phyloP scores from a whole-genome alignment of 306 rosid species.

The Chamaecrista fasciculata region DNA sequence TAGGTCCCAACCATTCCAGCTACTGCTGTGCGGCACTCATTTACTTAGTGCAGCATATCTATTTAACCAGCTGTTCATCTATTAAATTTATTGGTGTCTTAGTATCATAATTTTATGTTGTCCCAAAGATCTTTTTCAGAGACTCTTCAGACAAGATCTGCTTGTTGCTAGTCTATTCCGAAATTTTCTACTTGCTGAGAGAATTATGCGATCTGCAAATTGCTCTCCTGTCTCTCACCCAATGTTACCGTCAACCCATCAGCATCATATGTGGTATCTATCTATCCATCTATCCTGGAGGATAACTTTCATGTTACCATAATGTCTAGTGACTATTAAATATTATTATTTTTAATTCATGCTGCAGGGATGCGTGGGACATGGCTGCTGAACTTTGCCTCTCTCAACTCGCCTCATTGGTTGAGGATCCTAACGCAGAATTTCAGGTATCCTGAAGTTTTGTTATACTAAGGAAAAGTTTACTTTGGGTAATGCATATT shows the following conservation, averaged over 20 bases:
- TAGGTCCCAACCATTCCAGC: slow-evolving; percentile 28
- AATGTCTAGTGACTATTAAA: slow-evolving; percentile 11
- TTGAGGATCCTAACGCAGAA: slow-evolving; percentile 80
- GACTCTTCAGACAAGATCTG: slow-evolving; percentile 94
- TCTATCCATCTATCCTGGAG: slow-evolving; percentile 42
- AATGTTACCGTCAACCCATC: slow-evolving; percentile 89
- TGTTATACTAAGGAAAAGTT: slow-evolving; percentile 4
- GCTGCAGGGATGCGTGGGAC: slow-evolving; percentile 99
- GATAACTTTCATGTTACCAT: slow-evolving; percentile 30
- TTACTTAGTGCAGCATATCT: slow-evolving; percentile 2
- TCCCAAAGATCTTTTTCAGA: slow-evolving; percentile 90
- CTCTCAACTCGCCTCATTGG: slow-evolving; percentile 89
- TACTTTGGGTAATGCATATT: slow-evolving; percentile 23
- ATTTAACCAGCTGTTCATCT: slow-evolving; percentile 13
- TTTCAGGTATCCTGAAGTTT: slow-evolving; percentile 59
- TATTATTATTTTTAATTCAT: slow-evolving; percentile 23
- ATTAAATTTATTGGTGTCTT: slow-evolving; percentile 20
- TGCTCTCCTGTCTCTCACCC: slow-evolving; percentile 96
- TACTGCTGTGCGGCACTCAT: background rate
- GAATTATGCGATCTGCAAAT: slow-evolving; percentile 98
- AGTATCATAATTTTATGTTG: slow-evolving; percentile 20
- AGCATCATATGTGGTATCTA: slow-evolving; percentile 98
- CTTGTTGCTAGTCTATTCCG: slow-evolving; percentile 90
- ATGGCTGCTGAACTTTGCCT: slow-evolving; percentile 99
- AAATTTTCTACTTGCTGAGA: slow-evolving; percentile 93